Conservation (phyloP, 768 basidiomycete species). For the Pleurotus ostreatus region DNA sequence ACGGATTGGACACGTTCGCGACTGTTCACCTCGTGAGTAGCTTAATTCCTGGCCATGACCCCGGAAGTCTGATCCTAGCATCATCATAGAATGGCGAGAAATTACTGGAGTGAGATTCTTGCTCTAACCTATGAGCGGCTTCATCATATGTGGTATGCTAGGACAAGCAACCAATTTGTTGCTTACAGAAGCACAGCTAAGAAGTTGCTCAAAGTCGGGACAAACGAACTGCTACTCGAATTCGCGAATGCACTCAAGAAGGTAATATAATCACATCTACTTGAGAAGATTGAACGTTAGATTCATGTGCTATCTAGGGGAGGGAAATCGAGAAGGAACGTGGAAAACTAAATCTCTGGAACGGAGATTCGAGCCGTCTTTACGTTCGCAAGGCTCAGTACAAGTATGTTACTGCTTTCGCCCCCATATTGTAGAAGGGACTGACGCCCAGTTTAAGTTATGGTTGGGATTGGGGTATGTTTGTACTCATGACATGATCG, state of each 20-base stretch:
- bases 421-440: not conserved
- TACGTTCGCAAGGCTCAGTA: constrained; percentile 94
- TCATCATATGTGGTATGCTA: constrained; percentile 19
- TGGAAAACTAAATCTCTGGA: constrained; percentile 69
- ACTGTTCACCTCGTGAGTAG: constrained; percentile 59
- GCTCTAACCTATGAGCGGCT: constrained; percentile 1
- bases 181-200: constrained; percentile 63
- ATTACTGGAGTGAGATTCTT: constrained; percentile 55
- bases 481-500: not conserved
- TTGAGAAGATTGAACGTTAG: no score
- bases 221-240: constrained; percentile 63
- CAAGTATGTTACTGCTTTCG: constrained; percentile 46
- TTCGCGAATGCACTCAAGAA: constrained; percentile 77
- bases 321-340: constrained; percentile 66
- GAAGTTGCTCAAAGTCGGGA: constrained; percentile 42
- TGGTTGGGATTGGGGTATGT: constrained; percentile 85
- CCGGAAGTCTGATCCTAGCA: no score
- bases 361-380: constrained; percentile 86
- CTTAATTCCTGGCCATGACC: not conserved
- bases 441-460: constrained; percentile 49
- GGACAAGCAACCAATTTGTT: constrained; percentile 85
- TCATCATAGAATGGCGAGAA: constrained; percentile 59
- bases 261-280: constrained; percentile 25
- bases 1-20: constrained; percentile 89
- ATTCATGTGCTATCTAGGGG: constrained; percentile 40